Evolutionary conservation across 2,329 filamentous ascomycete species (phyloP).

Genomic region (Aureobasidium lini): DNA sequence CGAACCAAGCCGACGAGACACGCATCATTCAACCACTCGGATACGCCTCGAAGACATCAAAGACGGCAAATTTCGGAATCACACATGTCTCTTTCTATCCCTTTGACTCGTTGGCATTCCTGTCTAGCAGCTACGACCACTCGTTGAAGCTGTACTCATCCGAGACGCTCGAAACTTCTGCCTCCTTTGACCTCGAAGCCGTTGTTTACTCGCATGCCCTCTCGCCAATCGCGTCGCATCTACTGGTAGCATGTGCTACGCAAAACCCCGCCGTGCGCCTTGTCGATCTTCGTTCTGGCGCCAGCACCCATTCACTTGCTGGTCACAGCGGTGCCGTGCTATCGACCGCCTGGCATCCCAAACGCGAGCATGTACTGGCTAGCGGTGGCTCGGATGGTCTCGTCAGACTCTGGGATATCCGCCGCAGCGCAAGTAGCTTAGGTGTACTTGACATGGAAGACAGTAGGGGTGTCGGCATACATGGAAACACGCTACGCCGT

Average conservation of each 20-base stretch:
- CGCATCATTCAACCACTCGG: conserved; percentile 39
- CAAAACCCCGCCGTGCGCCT: conserved; percentile 78
- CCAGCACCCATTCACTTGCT: conserved; percentile 50
- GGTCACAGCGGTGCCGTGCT: conserved; percentile 47
- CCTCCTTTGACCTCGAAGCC: conserved; percentile 59
- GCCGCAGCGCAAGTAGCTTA: conserved; percentile 67
- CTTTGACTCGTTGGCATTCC: conserved; percentile 67
- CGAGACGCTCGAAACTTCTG: conserved; percentile 51
- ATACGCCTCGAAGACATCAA: conserved; percentile 29
- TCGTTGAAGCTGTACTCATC: conserved; percentile 69
- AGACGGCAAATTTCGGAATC: conserved; percentile 60
- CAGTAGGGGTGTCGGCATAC: conserved; percentile 39
- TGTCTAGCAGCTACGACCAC: conserved; percentile 72
- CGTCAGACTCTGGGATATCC: conserved; percentile 79
- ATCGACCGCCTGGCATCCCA: conserved; percentile 71
- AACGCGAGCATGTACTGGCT: conserved; percentile 68
- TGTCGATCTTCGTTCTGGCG: conserved; percentile 76
- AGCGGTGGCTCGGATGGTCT: conserved; percentile 81
- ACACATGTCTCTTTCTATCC: conserved; percentile 73
- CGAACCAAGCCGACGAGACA: conserved; percentile 19
- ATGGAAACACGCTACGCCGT: conserved; percentile 33
- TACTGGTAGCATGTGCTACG: conserved; percentile 81
- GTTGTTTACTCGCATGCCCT: conserved; percentile 71
- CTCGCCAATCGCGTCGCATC: conserved; percentile 62
- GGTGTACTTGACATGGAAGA: conserved; percentile 80